Percentiles rank a stretch among this genome's conserved stretches.
phyloP scores from a whole-genome alignment of 2,329 filamentous ascomycete species.

The Amphichorda felina region DNA sequence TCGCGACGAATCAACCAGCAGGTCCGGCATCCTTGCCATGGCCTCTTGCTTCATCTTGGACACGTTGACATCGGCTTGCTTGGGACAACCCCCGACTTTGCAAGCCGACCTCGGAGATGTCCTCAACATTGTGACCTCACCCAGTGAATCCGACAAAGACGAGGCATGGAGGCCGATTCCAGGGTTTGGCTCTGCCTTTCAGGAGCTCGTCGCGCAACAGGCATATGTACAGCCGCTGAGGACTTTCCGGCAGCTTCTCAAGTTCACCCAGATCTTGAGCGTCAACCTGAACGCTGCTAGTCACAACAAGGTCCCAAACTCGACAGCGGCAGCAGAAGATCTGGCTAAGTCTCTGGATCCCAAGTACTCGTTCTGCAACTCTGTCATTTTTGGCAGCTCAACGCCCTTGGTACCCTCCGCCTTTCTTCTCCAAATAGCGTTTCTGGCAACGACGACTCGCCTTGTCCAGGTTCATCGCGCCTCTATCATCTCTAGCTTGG shows the following conservation, averaged over 20 bases:
- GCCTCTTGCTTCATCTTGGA: conserved; percentile 54
- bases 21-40: conserved; percentile 8
- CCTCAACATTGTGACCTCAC: conserved; percentile 2
- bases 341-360: conserved; percentile 19
- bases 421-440: conserved; percentile 22
- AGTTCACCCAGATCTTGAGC: conserved; percentile 22
- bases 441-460: conserved; percentile 22
- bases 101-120: conserved; percentile 25
- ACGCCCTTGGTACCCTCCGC: conserved; percentile 21
- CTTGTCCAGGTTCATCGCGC: conserved; percentile 17
- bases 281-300: conserved; percentile 8
- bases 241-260: conserved; percentile 29
- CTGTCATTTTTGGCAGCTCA: conserved; percentile 20
- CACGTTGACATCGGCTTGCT: conserved; percentile 38
- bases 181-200: conserved; percentile 7
- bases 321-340: conserved; percentile 10
- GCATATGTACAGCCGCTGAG: conserved; percentile 19
- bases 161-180: conserved; percentile 8
- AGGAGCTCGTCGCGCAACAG: conserved; percentile 2
- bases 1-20: not conserved
- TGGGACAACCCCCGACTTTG: conserved; percentile 38
- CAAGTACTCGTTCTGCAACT: conserved; percentile 25
- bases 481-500: conserved; percentile 21
- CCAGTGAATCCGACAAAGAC: conserved; percentile 6
- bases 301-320: conserved; percentile 3